Conservation (phyloP, 306 rosid species). For the Pyrus pyrifolia region DNA sequence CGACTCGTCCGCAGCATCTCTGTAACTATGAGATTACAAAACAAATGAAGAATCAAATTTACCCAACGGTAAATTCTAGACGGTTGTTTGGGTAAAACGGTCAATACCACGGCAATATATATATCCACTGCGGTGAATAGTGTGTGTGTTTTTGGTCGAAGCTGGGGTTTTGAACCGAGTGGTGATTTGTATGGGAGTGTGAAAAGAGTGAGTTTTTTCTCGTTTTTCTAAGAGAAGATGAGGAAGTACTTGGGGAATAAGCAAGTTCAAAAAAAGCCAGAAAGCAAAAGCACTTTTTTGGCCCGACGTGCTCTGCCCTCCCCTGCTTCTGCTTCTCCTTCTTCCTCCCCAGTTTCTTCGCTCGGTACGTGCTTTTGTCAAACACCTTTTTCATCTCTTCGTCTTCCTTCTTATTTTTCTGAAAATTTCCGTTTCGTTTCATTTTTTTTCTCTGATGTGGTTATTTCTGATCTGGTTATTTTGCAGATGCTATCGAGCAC, state of each 20-base stretch:
- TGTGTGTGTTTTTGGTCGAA: not conserved
- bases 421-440: not conserved
- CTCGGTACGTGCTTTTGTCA: constrained; percentile 21
- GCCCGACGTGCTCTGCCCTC: constrained; percentile 37
- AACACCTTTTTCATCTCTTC: not conserved
- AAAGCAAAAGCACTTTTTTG: constrained; percentile 29
- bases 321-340: constrained; percentile 23
- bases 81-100: not conserved
- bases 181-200: not conserved
- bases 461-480: not conserved
- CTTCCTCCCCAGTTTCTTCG: constrained; percentile 18
- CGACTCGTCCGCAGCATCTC: too few species aligned
- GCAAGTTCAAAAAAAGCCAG: constrained; percentile 18
- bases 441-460: not conserved
- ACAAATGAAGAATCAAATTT: not conserved
- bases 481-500: constrained; percentile 38
- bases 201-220: not conserved
- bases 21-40: too few species aligned
- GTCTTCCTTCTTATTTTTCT: not conserved
- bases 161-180: not conserved
- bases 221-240: constrained; percentile 19
- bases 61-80: not conserved
- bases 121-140: not conserved
- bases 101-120: not conserved
- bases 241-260: constrained; percentile 29